These are phyloP conservation scores for Drosera spatulata DNA, from an alignment of 179 eudicot species.

Conservation along the genomic window DNA sequence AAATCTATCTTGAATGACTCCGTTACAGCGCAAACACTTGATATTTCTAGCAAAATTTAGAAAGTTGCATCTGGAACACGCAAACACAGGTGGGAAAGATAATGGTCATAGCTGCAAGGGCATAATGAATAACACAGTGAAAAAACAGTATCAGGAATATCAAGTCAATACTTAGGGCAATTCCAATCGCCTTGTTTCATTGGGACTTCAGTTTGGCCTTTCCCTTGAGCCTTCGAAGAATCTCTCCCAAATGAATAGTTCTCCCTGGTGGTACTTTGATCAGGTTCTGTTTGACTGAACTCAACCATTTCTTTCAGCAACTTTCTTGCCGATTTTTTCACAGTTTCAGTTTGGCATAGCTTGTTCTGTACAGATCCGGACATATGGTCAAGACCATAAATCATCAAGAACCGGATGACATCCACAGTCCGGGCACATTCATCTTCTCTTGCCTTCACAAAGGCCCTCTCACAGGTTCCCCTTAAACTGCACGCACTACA, in stretches of 20 bases:
- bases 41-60: constrained; percentile 31
- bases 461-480: constrained; percentile 56
- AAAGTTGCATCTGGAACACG: constrained; percentile 10
- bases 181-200: constrained; percentile 36
- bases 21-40: constrained; percentile 37
- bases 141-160: neutral
- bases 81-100: too few relatives aligned
- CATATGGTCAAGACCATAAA: constrained; percentile 31
- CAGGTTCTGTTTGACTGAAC: constrained; percentile 14
- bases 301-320: constrained; percentile 37
- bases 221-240: too few relatives aligned
- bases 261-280: constrained; percentile 1
- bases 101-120: too few relatives aligned
- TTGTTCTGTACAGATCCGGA: constrained; percentile 26
- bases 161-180: constrained; percentile 33
- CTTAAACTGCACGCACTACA: constrained; percentile 54
- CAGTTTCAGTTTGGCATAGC: constrained; percentile 19
- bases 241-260: constrained; percentile 5
- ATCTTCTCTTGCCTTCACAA: constrained; percentile 27
- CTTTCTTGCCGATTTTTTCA: constrained; percentile 33
- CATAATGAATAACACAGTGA: too few relatives aligned
- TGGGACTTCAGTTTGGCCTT: constrained; percentile 4
- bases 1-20: constrained; percentile 14
- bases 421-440: constrained; percentile 51
- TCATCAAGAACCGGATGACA: constrained; percentile 44